Percentiles rank a stretch among this genome's conserved stretches.
Conservation (phyloP, 768 basidiomycete genomes). For the Boletellus ananas region DNA sequence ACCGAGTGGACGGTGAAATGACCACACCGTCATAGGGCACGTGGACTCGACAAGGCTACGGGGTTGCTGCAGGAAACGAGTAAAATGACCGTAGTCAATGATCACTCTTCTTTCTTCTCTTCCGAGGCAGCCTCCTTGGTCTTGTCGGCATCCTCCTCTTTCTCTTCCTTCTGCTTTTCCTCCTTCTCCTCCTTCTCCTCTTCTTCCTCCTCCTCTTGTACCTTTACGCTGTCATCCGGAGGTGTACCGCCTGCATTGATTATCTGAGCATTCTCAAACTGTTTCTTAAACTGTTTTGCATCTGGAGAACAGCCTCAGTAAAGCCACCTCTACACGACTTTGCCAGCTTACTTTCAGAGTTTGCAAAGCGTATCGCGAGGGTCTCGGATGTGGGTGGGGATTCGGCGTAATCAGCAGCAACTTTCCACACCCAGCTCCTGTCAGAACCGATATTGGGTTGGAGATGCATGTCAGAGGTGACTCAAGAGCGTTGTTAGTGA, state of each 20-base stretch:
- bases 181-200: conserved; percentile 29
- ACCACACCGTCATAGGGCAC: conserved; percentile 6
- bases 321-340: background rate
- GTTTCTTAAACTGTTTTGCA: conserved; percentile 83
- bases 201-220: conserved; percentile 22
- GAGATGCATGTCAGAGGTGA: conserved; percentile 85
- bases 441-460: conserved; percentile 98
- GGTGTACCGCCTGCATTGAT: conserved; percentile 44
- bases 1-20: background rate
- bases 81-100: conserved; percentile 2
- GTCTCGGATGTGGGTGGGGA: conserved; percentile 88
- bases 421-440: conserved; percentile 99
- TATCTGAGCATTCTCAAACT: conserved; percentile 83
- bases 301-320: conserved; percentile 41
- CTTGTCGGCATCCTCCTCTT: conserved; percentile 34
- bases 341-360: conserved; percentile 81
- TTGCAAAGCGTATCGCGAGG: conserved; percentile 96
- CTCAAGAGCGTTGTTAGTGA: conserved; percentile 39
- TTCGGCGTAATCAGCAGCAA: conserved; percentile 92
- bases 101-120: conserved; percentile 35
- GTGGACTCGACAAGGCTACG: conserved; percentile 8
- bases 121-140: conserved; percentile 25
- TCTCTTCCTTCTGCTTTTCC: conserved; percentile 20
- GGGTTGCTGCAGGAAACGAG: conserved; percentile 5
- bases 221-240: conserved; percentile 24